These are phyloP conservation scores for Xylaria scruposa DNA, from an alignment of 495 filamentous ascomycete species.

Conservation along the genomic window DNA sequence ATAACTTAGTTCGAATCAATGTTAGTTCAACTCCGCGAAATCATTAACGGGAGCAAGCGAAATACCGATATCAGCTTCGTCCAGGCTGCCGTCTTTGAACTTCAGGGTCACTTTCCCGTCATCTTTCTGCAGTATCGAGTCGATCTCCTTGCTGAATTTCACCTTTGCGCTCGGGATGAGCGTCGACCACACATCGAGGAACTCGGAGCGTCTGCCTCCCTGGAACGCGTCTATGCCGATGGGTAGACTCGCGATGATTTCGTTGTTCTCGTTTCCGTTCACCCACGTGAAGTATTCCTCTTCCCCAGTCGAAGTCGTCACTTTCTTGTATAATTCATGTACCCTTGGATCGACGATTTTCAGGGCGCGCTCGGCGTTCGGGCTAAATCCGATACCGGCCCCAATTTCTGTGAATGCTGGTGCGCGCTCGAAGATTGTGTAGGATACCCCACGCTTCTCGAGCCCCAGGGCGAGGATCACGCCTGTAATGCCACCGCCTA, in stretches of 20 bases:
- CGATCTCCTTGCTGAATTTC: constrained; percentile 46
- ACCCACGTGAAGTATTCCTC: constrained; percentile 54
- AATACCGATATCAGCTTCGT: constrained; percentile 44
- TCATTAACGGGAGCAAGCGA: background rate
- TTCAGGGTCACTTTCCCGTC: constrained; percentile 33
- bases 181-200: constrained; percentile 51
- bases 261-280: constrained; percentile 42
- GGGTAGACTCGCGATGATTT: constrained; percentile 42
- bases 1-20: constrained; percentile 36
- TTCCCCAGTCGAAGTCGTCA: constrained; percentile 45
- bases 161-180: constrained; percentile 35
- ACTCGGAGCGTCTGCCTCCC: constrained; percentile 48
- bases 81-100: constrained; percentile 46
- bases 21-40: constrained; percentile 26
- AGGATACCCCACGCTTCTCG: constrained; percentile 54
- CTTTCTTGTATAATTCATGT: constrained; percentile 42
- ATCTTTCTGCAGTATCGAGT: constrained; percentile 18
- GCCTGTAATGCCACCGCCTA: constrained; percentile 68
- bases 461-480: constrained; percentile 63
- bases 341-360: constrained; percentile 51
- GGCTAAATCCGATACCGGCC: constrained; percentile 64
- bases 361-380: constrained; percentile 65
- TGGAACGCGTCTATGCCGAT: constrained; percentile 52
- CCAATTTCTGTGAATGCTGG: constrained; percentile 62
- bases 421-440: constrained; percentile 64